phyloP scores from a whole-genome alignment of 441 rosid genomes.

The Biscutella laevigata region DNA sequence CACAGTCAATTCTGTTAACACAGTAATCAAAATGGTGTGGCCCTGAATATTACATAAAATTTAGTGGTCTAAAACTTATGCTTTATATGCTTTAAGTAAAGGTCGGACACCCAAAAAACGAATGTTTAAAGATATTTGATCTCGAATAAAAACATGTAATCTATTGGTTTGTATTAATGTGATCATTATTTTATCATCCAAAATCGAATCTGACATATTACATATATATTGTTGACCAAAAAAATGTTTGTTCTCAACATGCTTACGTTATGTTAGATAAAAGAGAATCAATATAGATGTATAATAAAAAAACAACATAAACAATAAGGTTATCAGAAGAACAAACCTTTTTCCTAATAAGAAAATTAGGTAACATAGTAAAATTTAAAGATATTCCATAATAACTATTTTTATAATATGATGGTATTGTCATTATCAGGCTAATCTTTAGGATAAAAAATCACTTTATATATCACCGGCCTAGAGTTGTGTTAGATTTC shows the following conservation, averaged over 20 bases:
- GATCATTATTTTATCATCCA: too few species aligned
- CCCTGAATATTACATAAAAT: too few species aligned
- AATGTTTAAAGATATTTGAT: too few species aligned
- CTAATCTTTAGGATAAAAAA: slow-evolving; percentile 16
- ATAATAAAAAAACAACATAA: slow-evolving; percentile 17
- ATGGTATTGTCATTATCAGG: slow-evolving; percentile 1
- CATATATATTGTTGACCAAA: too few species aligned
- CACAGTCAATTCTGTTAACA: too few species aligned
- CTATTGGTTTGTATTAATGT: too few species aligned
- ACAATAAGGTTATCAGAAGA: slow-evolving; percentile 15
- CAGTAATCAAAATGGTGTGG: too few species aligned
- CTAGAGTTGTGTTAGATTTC: slow-evolving; percentile 19
- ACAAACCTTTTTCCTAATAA: background rate
- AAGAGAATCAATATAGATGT: background rate
- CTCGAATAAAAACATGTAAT: too few species aligned
- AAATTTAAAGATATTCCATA: background rate
- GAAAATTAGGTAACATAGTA: slow-evolving; percentile 21
- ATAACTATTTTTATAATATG: background rate
- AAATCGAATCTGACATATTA: too few species aligned
- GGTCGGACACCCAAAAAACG: too few species aligned
- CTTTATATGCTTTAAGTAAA: too few species aligned
- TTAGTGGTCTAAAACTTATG: too few species aligned
- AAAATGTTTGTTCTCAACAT: background rate
- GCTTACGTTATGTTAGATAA: background rate
- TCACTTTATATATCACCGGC: slow-evolving; percentile 23